A percentile compares a stretch with the other conserved stretches of the same genome.
These are phyloP conservation scores for Colletotrichum phormii DNA, from an alignment of 2,329 filamentous ascomycete species.

Conservation along the genomic window DNA sequence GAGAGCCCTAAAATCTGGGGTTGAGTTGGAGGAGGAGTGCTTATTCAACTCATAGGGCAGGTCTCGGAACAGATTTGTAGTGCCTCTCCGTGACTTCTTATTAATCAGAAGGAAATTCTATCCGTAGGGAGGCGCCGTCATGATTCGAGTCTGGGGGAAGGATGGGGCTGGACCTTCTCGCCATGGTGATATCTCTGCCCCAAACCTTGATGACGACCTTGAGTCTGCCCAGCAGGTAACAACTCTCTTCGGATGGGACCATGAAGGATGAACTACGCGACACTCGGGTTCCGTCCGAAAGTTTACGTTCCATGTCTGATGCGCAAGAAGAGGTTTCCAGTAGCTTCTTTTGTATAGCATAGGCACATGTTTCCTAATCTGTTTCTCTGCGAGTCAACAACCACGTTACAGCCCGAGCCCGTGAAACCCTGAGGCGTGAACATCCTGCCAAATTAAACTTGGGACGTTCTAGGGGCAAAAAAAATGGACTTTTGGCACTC, in stretches of 20 bases:
- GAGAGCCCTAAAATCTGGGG: slow-evolving; percentile 22
- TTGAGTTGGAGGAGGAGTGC: slow-evolving; percentile 3
- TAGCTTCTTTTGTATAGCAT: neutral
- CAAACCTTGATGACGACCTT: neutral
- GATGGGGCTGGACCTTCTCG: neutral
- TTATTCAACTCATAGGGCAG: neutral
- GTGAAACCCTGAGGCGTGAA: neutral
- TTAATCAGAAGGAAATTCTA: neutral
- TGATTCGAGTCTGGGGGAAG: neutral
- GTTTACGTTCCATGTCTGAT: neutral
- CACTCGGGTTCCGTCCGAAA: neutral
- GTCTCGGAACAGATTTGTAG: neutral
- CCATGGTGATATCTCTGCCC: neutral
- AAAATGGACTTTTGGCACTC: neutral
- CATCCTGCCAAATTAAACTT: neutral
- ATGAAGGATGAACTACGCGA: neutral
- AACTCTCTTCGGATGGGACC: neutral
- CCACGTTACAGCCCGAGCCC: neutral
- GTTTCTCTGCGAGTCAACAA: neutral
- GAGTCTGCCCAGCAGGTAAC: neutral
- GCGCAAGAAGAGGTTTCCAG: neutral
- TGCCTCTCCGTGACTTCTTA: too few species aligned
- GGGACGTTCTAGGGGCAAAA: neutral
- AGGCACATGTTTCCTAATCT: neutral
- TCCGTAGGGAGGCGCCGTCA: neutral